Conservation (phyloP, 108 stramenopile genomes). For the Pelagomonas calceolata region DNA sequence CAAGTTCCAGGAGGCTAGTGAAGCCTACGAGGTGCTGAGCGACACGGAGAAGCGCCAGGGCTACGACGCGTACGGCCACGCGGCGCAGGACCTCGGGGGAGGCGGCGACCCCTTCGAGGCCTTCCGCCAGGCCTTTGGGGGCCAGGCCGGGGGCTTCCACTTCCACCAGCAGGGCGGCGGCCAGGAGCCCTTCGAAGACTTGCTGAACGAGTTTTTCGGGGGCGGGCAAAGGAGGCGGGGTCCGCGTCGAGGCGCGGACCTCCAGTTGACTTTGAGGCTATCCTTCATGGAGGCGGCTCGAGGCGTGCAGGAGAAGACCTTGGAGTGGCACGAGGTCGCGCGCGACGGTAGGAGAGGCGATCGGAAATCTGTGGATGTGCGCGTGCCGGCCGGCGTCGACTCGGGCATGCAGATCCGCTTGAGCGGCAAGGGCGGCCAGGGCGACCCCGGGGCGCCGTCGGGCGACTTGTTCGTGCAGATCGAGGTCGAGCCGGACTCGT, state of each 20-base stretch:
- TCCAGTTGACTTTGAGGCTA: conserved; percentile 67
- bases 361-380: conserved; percentile 66
- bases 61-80: conserved; percentile 82
- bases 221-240: conserved; percentile 45
- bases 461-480: conserved; percentile 68
- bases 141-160: neutral
- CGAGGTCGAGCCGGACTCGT: conserved; percentile 67
- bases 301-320: neutral
- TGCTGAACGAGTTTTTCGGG: conserved; percentile 72
- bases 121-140: conserved; percentile 12
- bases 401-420: conserved; percentile 79
- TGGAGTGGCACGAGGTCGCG: neutral
- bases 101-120: conserved; percentile 18
- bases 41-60: conserved; percentile 68
- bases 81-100: conserved; percentile 72
- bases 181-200: conserved; percentile 66
- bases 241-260: conserved; percentile 67
- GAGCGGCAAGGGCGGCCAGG: conserved; percentile 76
- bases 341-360: conserved; percentile 26
- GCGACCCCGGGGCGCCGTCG: conserved; percentile 59
- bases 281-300: conserved; percentile 79
- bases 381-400: conserved; percentile 85
- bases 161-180: conserved; percentile 7
- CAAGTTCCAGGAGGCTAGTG: conserved; percentile 77
- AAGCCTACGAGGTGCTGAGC: conserved; percentile 90